Conservation (phyloP, 805 yeast species). For the Kurtzmaniella cleridarum region DNA sequence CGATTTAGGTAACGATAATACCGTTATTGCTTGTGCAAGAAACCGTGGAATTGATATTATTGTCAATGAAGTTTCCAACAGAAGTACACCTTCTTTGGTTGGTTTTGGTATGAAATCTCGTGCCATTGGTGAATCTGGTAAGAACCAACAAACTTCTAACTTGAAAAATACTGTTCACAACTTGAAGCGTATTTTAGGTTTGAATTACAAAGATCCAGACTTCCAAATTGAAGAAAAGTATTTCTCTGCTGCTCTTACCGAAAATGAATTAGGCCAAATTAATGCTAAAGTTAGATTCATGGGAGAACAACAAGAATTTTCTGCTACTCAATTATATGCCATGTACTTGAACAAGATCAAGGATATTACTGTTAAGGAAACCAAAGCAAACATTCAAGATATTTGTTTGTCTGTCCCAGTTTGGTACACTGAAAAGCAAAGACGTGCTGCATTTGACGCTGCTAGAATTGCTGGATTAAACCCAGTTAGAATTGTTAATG, state of each 20-base stretch:
- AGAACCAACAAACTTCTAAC: constrained; percentile 94
- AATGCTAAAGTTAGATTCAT: constrained; percentile 82
- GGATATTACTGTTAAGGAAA: constrained; percentile 72
- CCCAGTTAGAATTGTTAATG: constrained; percentile 97
- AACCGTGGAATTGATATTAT: constrained; percentile 98
- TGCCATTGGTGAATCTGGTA: constrained; percentile 91
- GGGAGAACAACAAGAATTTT: constrained; percentile 73
- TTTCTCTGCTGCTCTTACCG: constrained; percentile 67
- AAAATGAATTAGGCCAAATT: constrained; percentile 65
- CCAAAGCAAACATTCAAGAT: constrained; percentile 76
- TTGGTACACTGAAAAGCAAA: constrained; percentile 95
- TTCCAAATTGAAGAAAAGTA: constrained; percentile 67
- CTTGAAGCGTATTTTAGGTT: constrained; percentile 87
- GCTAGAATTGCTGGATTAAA: constrained; percentile 93
- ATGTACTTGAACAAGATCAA: constrained; percentile 93
- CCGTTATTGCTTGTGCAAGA: constrained; percentile 92
- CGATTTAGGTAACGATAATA: constrained; percentile 93
- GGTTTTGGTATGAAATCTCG: constrained; percentile 90
- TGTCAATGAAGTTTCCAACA: constrained; percentile 97
- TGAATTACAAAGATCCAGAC: constrained; percentile 70
- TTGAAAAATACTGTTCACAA: constrained; percentile 94
- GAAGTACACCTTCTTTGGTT: constrained; percentile 86
- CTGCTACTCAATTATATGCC: constrained; percentile 87
- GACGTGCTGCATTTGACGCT: constrained; percentile 94
- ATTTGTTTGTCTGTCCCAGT: constrained; percentile 93